Evolutionary conservation across 2,329 filamentous ascomycete genomes (phyloP).

Genomic region (Aspergillus felis): DNA sequence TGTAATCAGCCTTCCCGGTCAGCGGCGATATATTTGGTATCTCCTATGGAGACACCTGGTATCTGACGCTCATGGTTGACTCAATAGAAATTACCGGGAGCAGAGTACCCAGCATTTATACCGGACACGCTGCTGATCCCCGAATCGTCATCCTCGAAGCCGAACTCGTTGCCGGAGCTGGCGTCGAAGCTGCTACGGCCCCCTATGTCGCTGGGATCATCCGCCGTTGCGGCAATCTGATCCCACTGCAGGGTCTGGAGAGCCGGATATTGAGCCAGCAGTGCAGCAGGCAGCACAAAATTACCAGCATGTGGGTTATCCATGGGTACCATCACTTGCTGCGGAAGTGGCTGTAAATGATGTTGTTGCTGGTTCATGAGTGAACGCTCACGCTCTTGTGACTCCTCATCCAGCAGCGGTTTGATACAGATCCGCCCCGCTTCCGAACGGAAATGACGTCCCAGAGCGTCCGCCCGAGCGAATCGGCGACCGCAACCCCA

Average conservation of each 20-base stretch:
- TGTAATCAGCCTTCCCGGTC: slow-evolving; percentile 25
- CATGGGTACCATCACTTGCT: slow-evolving; percentile 59
- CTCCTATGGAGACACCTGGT: slow-evolving; percentile 26
- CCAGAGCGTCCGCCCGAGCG: slow-evolving; percentile 89
- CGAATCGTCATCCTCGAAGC: slow-evolving; percentile 42
- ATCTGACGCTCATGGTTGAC: slow-evolving; percentile 25
- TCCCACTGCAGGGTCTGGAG: slow-evolving; percentile 91
- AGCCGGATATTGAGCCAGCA: slow-evolving; percentile 88
- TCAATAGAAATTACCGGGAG: slow-evolving; percentile 30
- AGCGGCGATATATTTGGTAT: slow-evolving; percentile 23
- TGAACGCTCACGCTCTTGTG: slow-evolving; percentile 70
- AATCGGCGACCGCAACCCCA: slow-evolving; percentile 96
- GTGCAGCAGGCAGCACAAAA: slow-evolving; percentile 75
- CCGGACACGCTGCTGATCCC: slow-evolving; percentile 33
- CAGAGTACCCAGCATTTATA: slow-evolving; percentile 32
- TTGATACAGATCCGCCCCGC: slow-evolving; percentile 96
- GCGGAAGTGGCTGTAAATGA: slow-evolving; percentile 55
- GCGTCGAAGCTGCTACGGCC: slow-evolving; percentile 54
- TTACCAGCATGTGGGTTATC: slow-evolving; percentile 56
- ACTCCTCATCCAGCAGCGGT: slow-evolving; percentile 92
- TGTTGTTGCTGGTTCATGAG: slow-evolving; percentile 71
- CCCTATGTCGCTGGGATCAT: slow-evolving; percentile 58
- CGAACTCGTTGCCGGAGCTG: slow-evolving; percentile 42
- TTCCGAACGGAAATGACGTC: slow-evolving; percentile 91
- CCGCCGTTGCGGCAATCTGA: slow-evolving; percentile 59